phyloP scores from a whole-genome alignment of 257 asterid species.

The Gynochthodes officinalis region DNA sequence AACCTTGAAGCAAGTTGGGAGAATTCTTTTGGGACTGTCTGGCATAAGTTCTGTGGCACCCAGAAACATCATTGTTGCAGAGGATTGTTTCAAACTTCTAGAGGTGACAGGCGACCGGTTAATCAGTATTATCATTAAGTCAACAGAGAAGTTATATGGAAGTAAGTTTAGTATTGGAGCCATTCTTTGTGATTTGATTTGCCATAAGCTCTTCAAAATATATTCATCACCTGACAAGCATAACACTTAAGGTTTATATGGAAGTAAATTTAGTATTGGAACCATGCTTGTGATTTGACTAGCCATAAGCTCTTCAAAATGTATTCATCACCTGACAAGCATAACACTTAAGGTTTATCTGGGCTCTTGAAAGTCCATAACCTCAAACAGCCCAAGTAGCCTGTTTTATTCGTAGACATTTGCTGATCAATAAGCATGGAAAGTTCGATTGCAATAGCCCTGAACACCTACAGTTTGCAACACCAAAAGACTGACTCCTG shows the following conservation, averaged over 20 bases:
- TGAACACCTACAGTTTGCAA: not conserved
- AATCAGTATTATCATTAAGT: conserved; percentile 31
- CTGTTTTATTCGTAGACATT: not conserved
- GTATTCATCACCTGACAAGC: not conserved
- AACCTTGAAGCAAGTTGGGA: conserved; percentile 68
- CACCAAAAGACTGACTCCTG: not conserved
- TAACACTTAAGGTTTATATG: too few species aligned
- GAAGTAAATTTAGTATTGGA: too few species aligned
- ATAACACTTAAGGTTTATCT: not conserved
- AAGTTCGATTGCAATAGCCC: not conserved
- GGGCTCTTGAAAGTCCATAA: not conserved
- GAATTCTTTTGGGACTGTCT: conserved; percentile 41
- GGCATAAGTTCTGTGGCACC: conserved; percentile 28
- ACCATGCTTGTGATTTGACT: too few species aligned
- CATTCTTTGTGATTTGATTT: not conserved
- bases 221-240: too few species aligned
- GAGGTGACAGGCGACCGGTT: conserved; percentile 35
- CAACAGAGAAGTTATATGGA: conserved; percentile 56
- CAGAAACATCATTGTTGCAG: conserved; percentile 52
- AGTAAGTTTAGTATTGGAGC: conserved; percentile 30
- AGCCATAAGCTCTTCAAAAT: not conserved
- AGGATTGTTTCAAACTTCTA: conserved; percentile 79
- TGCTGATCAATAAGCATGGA: not conserved
- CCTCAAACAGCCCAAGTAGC: not conserved
- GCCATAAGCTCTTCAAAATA: not conserved